phyloP scores from a whole-genome alignment of 805 yeast genomes.

The Lipomyces japonicus region DNA sequence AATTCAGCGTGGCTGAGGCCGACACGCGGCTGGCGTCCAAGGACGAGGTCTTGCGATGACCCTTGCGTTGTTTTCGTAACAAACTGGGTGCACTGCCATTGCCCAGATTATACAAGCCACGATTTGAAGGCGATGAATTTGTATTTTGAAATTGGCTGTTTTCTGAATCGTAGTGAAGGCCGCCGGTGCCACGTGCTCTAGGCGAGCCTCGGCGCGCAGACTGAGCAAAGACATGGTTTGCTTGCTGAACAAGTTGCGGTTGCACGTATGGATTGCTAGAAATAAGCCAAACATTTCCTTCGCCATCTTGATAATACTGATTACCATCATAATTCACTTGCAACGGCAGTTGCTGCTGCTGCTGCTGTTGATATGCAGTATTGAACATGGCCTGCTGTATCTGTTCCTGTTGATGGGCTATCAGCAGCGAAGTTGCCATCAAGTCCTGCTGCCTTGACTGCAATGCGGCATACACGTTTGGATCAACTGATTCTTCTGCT shows the following conservation, averaged over 20 bases:
- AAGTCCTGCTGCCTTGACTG: conserved; percentile 38
- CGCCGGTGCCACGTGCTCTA: background rate
- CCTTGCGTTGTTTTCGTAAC: background rate
- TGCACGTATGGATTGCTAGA: conserved; percentile 1
- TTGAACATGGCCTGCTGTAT: conserved; percentile 34
- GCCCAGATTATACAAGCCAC: conserved; percentile 1
- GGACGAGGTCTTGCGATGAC: background rate
- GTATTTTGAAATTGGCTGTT: background rate
- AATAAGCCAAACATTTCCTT: conserved; percentile 17
- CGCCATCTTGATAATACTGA: conserved; percentile 20
- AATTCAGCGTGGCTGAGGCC: background rate
- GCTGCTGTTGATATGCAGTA: conserved; percentile 26
- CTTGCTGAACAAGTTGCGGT: background rate
- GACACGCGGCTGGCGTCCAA: background rate
- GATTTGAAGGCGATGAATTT: background rate
- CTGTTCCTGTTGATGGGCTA: conserved; percentile 38
- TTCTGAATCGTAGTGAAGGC: no score
- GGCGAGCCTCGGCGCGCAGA: conserved; percentile 13
- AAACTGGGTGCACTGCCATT: conserved; percentile 7
- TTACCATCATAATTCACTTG: conserved; percentile 1
- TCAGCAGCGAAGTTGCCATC: conserved; percentile 34
- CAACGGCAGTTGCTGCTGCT: conserved; percentile 12
- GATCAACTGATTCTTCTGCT: conserved; percentile 9
- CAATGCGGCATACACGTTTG: conserved; percentile 34
- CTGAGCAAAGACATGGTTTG: background rate